Evolutionary conservation across 2,329 filamentous ascomycete species (phyloP), one percentile per base, ranked within the genome.

Genomic region (Fusarium sp.): DNA sequence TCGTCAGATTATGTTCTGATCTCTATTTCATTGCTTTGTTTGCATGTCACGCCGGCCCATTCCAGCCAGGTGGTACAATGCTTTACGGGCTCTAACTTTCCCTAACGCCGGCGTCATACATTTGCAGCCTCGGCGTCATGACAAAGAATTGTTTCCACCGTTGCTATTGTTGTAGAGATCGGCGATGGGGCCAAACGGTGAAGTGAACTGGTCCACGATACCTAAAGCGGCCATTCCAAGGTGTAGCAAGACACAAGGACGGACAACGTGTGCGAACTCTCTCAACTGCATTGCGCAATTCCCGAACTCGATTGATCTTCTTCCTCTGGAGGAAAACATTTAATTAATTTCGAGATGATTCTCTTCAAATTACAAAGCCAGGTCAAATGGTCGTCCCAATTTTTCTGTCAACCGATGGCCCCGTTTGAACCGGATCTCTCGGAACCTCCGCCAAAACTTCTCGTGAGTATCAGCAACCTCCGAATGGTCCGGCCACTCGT

Each of bases 391-490:
- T 2, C 32, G 50, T 32, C 27, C 20, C 6, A 3, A 17, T 54
- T 32, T 32, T 52, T 52, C 25, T 52, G 35, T 47, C 33, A 32
- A 14, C 17, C 50, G 22, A 57, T 50, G 17, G 45, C 11, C 14
- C 37, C 3, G 25, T 30, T 15, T 15, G 17, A 12, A 6, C 30
- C 65, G 67, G 67, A 69, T 63, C 67, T 37, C 58, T 63, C 63
- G 67, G 67, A 63, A 66, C 63, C 59, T 30, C 25, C 38, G 56
- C 52, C 14, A 33, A 27, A n/a, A 20, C 7, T 11, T 38, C 20
- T 45, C 30, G 25, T 6, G 14, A 47, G 43, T 47, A 47, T 27
- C 14, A 47, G 43, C 14, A 14, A 47, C 43, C 43, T 47, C 43
- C 43, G 43, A 47, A 47, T 17, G 22, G 43, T 6, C 43, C 43